Base-by-base conservation (phyloP, 108 stramenopile species). In the Fistulifera solaris region DNA sequence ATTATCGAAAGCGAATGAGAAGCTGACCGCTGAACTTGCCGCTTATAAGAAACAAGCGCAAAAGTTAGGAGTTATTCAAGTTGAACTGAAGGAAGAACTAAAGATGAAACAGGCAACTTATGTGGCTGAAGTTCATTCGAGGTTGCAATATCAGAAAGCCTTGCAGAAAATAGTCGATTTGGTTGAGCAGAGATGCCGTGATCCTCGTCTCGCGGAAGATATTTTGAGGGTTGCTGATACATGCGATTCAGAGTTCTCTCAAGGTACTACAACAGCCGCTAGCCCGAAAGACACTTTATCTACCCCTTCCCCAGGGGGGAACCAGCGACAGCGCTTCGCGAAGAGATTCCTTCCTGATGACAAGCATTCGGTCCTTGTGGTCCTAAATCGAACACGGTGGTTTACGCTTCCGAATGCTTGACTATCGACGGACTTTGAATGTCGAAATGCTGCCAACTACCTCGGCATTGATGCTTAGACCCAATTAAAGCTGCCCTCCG, bases 81-180 rank as follows among this genome's bases (percentile, higher is more conserved):
- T 64, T 0, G 84, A 81, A 53, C 50, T 76, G 28, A 78, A 77
- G 65, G 84, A 86, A 35, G 84, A 80, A 56, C 40, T 86, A 21
- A 76, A 73, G 41, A 79, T 86, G 73, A 80, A 81, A 59, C 66
- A 78, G 38, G 75, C 72, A 18, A 71, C 78, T 1, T 86, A 86
- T 51, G 51, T 78, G 18, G 73, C 77, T 23, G 80, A 86, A 64
- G 84, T 86, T 28, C 83, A 76, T 43, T 73, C 73, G 39, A 47
- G 78, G 11, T 42, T 80, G 11, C 52, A 70, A 28, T 76, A 75
- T 50, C 72, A 77, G 55, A 78, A 78, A 23, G 68, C 68, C 16
- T 47, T 80, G 64, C 57, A 47, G 14, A 58, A 54, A 28, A 69
- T 85, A 21, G 76, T 68, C 0, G 75, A 76, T 19, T 59, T 69